phyloP scores from a whole-genome alignment of 108 stramenopile genomes.

The Aurantiochytrium sp. region DNA sequence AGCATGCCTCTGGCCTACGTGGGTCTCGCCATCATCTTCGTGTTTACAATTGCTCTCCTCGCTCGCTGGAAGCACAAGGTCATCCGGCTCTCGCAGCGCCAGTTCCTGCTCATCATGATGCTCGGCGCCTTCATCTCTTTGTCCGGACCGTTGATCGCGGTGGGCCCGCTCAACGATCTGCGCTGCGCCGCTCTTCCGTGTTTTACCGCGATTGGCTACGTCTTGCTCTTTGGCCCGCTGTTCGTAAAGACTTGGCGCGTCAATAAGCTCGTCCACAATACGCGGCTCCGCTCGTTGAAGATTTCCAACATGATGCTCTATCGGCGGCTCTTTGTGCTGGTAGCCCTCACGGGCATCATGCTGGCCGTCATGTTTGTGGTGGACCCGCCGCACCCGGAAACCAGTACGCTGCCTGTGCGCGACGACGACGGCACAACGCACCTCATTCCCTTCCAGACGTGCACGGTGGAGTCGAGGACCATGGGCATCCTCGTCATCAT shows the following conservation, averaged over 20 bases:
- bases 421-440: not conserved
- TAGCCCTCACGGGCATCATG: not conserved
- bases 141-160: not conserved
- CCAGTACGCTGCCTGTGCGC: not conserved
- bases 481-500: not conserved
- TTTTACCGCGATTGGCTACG: not conserved
- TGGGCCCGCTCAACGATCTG: not conserved
- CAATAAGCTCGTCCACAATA: not conserved
- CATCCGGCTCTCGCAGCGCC: not conserved
- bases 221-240: not conserved
- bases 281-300: not conserved
- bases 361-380: not conserved
- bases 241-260: not conserved
- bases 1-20: not conserved
- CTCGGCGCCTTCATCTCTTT: not conserved
- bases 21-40: not conserved
- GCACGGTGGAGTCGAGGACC: not conserved
- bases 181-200: not conserved
- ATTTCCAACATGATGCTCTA: not conserved
- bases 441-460: not conserved
- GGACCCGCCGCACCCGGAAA: not conserved
- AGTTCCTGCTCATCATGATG: not conserved
- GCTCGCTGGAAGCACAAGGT: not conserved
- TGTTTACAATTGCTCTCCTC: not conserved
- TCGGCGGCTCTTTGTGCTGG: not conserved